Evolutionary conservation across 2,329 filamentous ascomycete species (phyloP).

Genomic region (Ophiostoma triangulosporum): DNA sequence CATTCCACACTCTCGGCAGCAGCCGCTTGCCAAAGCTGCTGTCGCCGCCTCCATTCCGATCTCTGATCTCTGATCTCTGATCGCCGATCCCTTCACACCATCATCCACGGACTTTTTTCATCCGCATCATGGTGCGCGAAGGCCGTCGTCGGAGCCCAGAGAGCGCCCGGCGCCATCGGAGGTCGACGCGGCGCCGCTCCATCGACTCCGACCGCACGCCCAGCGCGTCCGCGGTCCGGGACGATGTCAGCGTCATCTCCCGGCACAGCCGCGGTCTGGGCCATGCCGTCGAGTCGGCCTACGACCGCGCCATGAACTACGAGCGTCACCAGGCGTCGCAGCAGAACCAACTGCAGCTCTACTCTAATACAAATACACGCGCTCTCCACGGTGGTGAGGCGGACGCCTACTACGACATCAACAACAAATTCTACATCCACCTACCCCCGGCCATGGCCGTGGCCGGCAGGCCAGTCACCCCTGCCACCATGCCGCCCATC

Average conservation of each 20-base stretch:
- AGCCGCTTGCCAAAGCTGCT: neutral
- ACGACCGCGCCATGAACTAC: neutral
- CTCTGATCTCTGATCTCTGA: neutral
- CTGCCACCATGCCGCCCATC: neutral
- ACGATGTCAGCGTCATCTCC: neutral
- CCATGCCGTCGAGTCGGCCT: neutral
- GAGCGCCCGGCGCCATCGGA: conserved; percentile 30
- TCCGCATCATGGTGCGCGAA: conserved; percentile 34
- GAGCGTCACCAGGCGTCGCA: neutral
- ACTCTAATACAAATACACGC: neutral
- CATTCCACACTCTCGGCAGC: neutral
- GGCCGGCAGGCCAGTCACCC: neutral
- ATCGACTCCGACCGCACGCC: conserved; percentile 17
- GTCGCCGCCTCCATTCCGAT: neutral
- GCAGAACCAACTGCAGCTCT: neutral
- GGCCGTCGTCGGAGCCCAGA: conserved; percentile 43
- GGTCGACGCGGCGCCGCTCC: conserved; percentile 25
- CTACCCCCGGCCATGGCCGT: neutral
- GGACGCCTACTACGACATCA: conserved; percentile 10
- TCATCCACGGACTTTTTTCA: neutral
- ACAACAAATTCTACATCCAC: conserved; percentile 2
- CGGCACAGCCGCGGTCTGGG: neutral
- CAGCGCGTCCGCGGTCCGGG: conserved; percentile 14
- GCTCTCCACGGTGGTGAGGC: conserved; percentile 6
- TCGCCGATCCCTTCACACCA: neutral